phyloP scores from a whole-genome alignment of 2,329 filamentous ascomycete species.

The Rhynchosporium secalis region DNA sequence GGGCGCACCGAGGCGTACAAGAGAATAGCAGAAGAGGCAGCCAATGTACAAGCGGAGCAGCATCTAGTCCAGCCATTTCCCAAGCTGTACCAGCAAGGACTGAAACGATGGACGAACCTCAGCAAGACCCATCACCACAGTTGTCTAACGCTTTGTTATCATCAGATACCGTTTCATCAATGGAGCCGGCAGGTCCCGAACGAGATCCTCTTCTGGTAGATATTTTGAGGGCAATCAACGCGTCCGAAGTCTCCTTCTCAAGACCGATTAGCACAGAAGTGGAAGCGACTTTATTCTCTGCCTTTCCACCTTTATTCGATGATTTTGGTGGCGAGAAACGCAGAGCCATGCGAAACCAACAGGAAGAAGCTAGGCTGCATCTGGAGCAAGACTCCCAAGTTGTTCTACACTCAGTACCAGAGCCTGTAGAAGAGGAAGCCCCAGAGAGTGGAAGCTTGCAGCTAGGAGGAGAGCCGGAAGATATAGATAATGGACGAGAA shows the following conservation, averaged over 20 bases:
- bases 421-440: constrained; percentile 65
- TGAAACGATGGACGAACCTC: constrained; percentile 46
- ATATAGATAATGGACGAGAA: constrained; percentile 60
- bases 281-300: constrained; percentile 42
- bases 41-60: constrained; percentile 76
- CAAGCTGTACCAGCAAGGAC: constrained; percentile 55
- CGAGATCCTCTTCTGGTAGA: constrained; percentile 40
- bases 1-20: constrained; percentile 73
- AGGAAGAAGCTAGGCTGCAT: constrained; percentile 53
- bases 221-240: constrained; percentile 49
- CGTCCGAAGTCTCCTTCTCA: constrained; percentile 49
- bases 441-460: constrained; percentile 82
- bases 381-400: constrained; percentile 56
- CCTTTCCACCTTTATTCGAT: constrained; percentile 80
- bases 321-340: constrained; percentile 78
- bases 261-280: constrained; percentile 49
- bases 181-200: constrained; percentile 26
- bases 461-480: constrained; percentile 89
- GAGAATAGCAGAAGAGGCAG: constrained; percentile 71
- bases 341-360: constrained; percentile 71
- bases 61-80: constrained; percentile 78
- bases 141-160: constrained; percentile 4
- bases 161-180: not conserved
- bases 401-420: constrained; percentile 48
- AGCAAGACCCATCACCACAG: constrained; percentile 1